Percentiles rank a stretch among this genome's conserved stretches.
These are phyloP conservation scores for Plasmodium vinckei DNA, from an alignment of 169 alveolate species.

Conservation along the genomic window DNA sequence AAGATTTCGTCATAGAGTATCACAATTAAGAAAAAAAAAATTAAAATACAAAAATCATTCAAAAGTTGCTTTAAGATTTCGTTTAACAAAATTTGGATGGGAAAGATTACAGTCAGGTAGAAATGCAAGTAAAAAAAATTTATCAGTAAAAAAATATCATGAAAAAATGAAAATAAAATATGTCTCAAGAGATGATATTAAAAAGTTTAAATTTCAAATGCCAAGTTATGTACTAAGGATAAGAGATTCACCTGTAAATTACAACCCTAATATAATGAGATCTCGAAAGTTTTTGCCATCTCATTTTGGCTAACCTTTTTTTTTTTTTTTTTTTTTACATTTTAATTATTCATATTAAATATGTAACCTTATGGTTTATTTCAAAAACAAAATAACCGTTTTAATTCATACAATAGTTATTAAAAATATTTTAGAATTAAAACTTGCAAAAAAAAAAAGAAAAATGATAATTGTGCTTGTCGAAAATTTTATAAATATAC, in stretches of 20 bases:
- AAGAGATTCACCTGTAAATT: slow-evolving; percentile 83
- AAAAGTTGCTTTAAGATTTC: slow-evolving; percentile 82
- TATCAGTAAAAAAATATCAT: slow-evolving; percentile 77
- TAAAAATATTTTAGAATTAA: slow-evolving; percentile 2
- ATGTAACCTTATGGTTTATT: background rate
- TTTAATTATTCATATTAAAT: background rate
- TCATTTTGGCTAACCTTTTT: slow-evolving; percentile 76
- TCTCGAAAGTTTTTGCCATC: slow-evolving; percentile 76
- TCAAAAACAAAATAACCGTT: background rate
- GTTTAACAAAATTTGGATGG: slow-evolving; percentile 87
- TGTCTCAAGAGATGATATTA: slow-evolving; percentile 83
- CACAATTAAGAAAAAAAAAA: slow-evolving; percentile 79
- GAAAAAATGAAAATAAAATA: slow-evolving; percentile 83
- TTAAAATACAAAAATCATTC: slow-evolving; percentile 84
- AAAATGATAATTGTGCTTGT: background rate
- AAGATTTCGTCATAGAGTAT: slow-evolving; percentile 78
- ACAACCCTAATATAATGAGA: slow-evolving; percentile 83
- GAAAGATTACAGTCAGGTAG: slow-evolving; percentile 83
- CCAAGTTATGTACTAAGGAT: slow-evolving; percentile 82
- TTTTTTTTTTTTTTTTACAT: background rate
- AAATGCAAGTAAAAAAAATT: slow-evolving; percentile 78
- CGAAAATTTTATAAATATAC: background rate
- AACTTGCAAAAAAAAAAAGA: background rate
- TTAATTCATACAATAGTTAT: background rate
- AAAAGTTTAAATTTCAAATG: slow-evolving; percentile 82